Conservation (phyloP, 169 alveolate species). For the Condylostoma magnum region DNA sequence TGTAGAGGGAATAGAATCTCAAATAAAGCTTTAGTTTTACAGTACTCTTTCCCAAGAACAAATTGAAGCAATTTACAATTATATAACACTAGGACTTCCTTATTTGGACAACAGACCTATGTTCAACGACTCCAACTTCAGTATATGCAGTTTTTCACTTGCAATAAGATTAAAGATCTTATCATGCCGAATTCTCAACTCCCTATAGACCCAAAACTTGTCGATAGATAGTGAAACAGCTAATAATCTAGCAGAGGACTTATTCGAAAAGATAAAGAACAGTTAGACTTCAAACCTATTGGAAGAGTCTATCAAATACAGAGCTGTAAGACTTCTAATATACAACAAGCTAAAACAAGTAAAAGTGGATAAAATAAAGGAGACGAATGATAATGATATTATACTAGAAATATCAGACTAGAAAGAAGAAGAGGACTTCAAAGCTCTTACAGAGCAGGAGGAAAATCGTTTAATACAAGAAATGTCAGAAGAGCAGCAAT, state of each 20-base stretch:
- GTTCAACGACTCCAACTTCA: too few relatives aligned
- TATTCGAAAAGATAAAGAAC: neutral
- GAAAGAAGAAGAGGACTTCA: constrained; percentile 21
- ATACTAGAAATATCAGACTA: constrained; percentile 8
- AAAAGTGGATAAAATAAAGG: neutral
- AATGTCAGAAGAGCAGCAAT: constrained; percentile 27
- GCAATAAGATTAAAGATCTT: neutral
- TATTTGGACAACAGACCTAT: too few relatives aligned
- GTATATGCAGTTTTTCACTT: too few relatives aligned
- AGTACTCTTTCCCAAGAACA: neutral
- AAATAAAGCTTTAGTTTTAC: neutral
- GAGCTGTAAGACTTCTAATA: neutral
- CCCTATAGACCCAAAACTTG: neutral
- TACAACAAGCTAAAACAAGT: constrained; percentile 13
- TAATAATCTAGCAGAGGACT: constrained; percentile 1
- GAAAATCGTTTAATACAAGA: neutral
- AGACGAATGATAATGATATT: neutral
- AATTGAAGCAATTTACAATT: neutral
- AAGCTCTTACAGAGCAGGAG: constrained; percentile 9
- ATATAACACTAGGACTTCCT: too few relatives aligned
- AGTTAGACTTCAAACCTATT: neutral
- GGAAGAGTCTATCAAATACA: constrained; percentile 12
- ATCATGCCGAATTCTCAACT: neutral
- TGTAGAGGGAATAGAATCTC: neutral
- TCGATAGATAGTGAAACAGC: neutral